Base-by-base conservation (phyloP, 2,329 filamentous ascomycete species). In the Aspergillus phoenicis region DNA sequence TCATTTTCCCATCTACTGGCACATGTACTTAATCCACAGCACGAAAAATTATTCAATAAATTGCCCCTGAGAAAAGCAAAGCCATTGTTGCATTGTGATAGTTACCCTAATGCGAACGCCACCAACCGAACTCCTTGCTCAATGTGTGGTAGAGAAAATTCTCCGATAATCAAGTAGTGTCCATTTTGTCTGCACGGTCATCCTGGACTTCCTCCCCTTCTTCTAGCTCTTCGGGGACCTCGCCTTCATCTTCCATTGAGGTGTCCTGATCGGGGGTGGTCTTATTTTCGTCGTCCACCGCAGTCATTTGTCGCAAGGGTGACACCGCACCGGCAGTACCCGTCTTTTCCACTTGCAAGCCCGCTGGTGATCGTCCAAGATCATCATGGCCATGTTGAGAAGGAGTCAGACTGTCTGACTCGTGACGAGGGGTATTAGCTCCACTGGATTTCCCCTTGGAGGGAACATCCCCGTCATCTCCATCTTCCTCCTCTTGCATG, bases 401-500 rank as follows among this genome's bases (percentile, higher is more conserved):
- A 3, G 77, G 76, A 10, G 77, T 77, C 58, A 68, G 61, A 24
- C 67, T 71, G 45, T 85, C 83, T 7, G 80, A 82, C 59, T 82
- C 80, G 24, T 75, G 80, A 57, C 78, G 73, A 20, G 83, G 83
- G 38, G 83, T 85, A 36, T 79, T 82, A 52, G 77, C 76, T 17
- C 77, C 78, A 64, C 79, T 83, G 5, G 72, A 68, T 64, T 80
- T 79, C 20, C 81, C 84, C 39, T 77, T 78, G 1, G 81, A 84
- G 2, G 76, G 78, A 33, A 77, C 77, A 58, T 84, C 84, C 5
- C 76, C 84, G 13, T 83, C 82, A 62, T 83, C 82, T 5, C 80
- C 84, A 39, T 88, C 87, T 67, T 89, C 82, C 4, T 79, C 82
- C 63, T 84, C 88, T 52, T 87, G 88, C 65, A 92, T 92, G 30